Conservation (phyloP, 108 stramenopile species). For the Pseudonitzschia delicatissima region DNA sequence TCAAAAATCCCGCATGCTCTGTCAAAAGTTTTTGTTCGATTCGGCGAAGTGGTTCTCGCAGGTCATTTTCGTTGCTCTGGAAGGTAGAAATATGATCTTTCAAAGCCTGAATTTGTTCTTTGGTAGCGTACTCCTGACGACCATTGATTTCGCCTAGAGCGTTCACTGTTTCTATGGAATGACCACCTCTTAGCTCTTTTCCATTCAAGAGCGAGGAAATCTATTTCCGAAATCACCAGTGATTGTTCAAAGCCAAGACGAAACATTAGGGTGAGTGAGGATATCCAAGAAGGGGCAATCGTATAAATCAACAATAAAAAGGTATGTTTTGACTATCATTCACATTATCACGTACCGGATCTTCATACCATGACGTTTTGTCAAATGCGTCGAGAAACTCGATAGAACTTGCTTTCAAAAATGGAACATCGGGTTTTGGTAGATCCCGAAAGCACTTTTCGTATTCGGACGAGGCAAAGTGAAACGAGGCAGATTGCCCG, state of each 20-base stretch:
- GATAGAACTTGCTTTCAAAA: constrained; percentile 52
- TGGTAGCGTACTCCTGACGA: constrained; percentile 56
- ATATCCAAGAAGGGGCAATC: constrained; percentile 1
- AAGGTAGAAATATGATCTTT: constrained; percentile 59
- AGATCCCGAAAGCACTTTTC: constrained; percentile 58
- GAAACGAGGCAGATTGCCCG: too few relatives aligned
- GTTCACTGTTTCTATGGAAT: constrained; percentile 47
- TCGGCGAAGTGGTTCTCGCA: constrained; percentile 50
- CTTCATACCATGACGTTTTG: constrained; percentile 56
- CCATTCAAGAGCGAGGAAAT: constrained; percentile 53
- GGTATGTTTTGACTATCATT: neutral
- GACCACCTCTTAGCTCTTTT: constrained; percentile 34
- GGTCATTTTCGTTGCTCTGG: constrained; percentile 47
- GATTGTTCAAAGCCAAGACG: too few relatives aligned
- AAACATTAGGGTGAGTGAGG: neutral
- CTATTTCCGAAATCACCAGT: constrained; percentile 7
- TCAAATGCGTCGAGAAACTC: constrained; percentile 65
- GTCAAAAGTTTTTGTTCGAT: constrained; percentile 66
- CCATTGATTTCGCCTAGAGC: constrained; percentile 69
- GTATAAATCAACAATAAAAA: too few relatives aligned
- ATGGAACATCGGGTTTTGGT: constrained; percentile 48
- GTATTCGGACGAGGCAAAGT: constrained; percentile 78
- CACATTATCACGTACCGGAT: constrained; percentile 48
- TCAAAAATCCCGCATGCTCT: constrained; percentile 56
- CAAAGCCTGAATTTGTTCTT: constrained; percentile 54